Conservation (phyloP, 2,329 filamentous ascomycete genomes). For the Calycina herbarum region DNA sequence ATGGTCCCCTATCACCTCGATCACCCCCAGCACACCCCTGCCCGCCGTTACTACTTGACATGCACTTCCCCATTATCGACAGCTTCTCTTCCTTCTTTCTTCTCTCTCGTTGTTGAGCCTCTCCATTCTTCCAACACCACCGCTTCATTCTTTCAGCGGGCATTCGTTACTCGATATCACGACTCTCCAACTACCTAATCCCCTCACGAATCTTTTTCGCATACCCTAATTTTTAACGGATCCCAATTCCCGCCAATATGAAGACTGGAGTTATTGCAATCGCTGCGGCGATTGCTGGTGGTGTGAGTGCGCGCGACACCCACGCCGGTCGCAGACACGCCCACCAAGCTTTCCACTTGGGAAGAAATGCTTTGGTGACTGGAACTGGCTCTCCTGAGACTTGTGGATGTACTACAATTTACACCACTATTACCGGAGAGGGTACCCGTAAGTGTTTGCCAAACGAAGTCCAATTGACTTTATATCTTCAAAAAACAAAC, state of each 20-base stretch:
- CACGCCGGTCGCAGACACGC: conserved; percentile 58
- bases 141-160: conserved; percentile 90
- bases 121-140: conserved; percentile 48
- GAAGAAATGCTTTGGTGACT: conserved; percentile 39
- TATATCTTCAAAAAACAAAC: conserved; percentile 5
- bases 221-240: conserved; percentile 16
- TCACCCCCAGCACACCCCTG: not conserved
- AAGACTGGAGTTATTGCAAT: conserved; percentile 70
- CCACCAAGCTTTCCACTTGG: conserved; percentile 59
- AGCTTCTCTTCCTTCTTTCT: conserved; percentile 40
- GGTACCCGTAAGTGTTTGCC: conserved; percentile 56
- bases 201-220: conserved; percentile 13
- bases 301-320: conserved; percentile 54
- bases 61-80: conserved; percentile 15
- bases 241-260: conserved; percentile 54
- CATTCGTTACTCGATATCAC: conserved; percentile 58
- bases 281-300: conserved; percentile 58
- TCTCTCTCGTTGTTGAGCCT: conserved; percentile 49
- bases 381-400: conserved; percentile 41
- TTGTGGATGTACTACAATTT: conserved; percentile 75
- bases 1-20: not conserved
- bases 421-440: conserved; percentile 68
- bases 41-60: conserved; percentile 2
- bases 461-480: not conserved
- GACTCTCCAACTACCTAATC: conserved; percentile 21